These are phyloP conservation scores for carrot (Daucus carota) DNA, from an alignment of 129 eudicot genomes.

Conservation along the genomic window DH1_v3.0 NC_030382.2:47041001-47041500, in stretches of 20 bases:
- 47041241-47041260: neutral
- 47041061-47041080: neutral
- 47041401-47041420: neutral
- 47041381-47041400: neutral
- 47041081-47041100: neutral
- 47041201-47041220: neutral
- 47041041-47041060: neutral
- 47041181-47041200: neutral
- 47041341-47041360: neutral
- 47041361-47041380: neutral
- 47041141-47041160: neutral
- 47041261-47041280: neutral
- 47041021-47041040: neutral
- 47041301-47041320: neutral
- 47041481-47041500: neutral
- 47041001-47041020: neutral
- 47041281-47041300: neutral
- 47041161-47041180: neutral
- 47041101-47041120: neutral
- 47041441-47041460: neutral
- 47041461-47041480: neutral
- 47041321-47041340: neutral
- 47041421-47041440: too few relatives aligned
- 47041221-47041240: neutral
- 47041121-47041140: neutral